phyloP scores from a whole-genome alignment of 2,329 filamentous ascomycete species.

The Escovopsis weberi region DNA sequence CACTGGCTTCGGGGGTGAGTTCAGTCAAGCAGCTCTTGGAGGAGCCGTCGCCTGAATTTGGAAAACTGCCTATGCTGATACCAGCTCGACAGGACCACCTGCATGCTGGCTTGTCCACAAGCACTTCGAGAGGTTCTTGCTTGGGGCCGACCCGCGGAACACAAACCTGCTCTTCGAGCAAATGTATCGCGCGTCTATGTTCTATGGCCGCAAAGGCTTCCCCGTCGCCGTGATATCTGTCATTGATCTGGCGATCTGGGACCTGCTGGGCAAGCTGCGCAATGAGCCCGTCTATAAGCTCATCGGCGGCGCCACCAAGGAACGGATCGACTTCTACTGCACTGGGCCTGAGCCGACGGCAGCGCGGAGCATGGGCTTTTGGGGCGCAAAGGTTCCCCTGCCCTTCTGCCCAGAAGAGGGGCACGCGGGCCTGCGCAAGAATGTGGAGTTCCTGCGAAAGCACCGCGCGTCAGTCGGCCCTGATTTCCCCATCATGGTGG shows the following conservation, averaged over 20 bases:
- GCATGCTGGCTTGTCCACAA: slow-evolving; percentile 89
- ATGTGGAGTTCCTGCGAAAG: slow-evolving; percentile 74
- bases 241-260: slow-evolving; percentile 86
- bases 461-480: slow-evolving; percentile 75
- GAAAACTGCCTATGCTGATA: neutral
- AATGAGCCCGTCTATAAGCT: slow-evolving; percentile 90
- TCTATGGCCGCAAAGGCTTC: slow-evolving; percentile 87
- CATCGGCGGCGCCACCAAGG: slow-evolving; percentile 78
- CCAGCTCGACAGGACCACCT: slow-evolving; percentile 46
- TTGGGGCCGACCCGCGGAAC: slow-evolving; percentile 78
- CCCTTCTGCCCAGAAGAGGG: slow-evolving; percentile 86
- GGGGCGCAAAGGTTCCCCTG: slow-evolving; percentile 77
- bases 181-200: slow-evolving; percentile 94
- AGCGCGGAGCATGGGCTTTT: slow-evolving; percentile 77
- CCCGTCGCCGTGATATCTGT: slow-evolving; percentile 86
- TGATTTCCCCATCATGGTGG: slow-evolving; percentile 85
- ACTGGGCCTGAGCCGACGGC: slow-evolving; percentile 73
- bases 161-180: slow-evolving; percentile 89
- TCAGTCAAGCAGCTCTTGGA: no score
- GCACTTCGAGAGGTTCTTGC: slow-evolving; percentile 83
- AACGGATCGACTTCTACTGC: slow-evolving; percentile 83
- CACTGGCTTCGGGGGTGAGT: slow-evolving; percentile 70
- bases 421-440: slow-evolving; percentile 67
- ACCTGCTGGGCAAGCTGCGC: slow-evolving; percentile 78
- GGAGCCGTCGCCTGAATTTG: no score